These are phyloP conservation scores for Ustilago esculenta DNA, from an alignment of 1,284 basidiomycete genomes.

Conservation along the genomic window DNA sequence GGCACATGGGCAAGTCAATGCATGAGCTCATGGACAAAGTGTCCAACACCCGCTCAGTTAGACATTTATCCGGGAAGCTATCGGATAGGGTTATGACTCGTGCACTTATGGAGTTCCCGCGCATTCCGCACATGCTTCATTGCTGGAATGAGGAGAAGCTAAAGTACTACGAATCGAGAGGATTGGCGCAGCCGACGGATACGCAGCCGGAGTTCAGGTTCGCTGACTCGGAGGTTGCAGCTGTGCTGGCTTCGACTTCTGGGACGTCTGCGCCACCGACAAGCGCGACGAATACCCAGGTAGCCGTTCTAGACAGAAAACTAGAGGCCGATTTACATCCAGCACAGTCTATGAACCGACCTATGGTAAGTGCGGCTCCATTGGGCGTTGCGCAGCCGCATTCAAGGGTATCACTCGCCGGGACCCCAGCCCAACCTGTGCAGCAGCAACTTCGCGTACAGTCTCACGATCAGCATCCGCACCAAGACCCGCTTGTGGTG, in stretches of 20 bases:
- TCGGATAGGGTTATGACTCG: slow-evolving; percentile 20
- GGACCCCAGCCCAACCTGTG: background rate
- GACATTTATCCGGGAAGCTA: slow-evolving; percentile 10
- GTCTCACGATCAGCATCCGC: background rate
- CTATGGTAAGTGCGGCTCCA: too few species aligned
- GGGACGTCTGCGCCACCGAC: slow-evolving; percentile 5
- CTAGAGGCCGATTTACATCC: too few species aligned
- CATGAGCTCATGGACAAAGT: slow-evolving; percentile 30
- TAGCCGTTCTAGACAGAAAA: background rate
- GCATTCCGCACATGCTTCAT: slow-evolving; percentile 38
- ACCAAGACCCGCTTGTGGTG: too few species aligned
- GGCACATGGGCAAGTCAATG: slow-evolving; percentile 16
- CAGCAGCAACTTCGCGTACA: background rate
- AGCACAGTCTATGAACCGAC: too few species aligned
- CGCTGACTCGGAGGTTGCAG: slow-evolving; percentile 13
- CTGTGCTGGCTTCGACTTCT: background rate
- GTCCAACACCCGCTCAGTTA: slow-evolving; percentile 16
- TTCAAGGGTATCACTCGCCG: background rate
- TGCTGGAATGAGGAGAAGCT: slow-evolving; percentile 32
- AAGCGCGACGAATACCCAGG: background rate
- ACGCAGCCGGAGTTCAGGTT: slow-evolving; percentile 31
- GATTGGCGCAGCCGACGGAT: slow-evolving; percentile 20
- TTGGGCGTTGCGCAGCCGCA: too few species aligned
- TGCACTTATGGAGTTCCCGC: slow-evolving; percentile 41
- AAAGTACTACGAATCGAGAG: slow-evolving; percentile 20